Evolutionary conservation across 2,329 filamentous ascomycete species (phyloP).

Genomic region (Nigrograna mackinnonii): DNA sequence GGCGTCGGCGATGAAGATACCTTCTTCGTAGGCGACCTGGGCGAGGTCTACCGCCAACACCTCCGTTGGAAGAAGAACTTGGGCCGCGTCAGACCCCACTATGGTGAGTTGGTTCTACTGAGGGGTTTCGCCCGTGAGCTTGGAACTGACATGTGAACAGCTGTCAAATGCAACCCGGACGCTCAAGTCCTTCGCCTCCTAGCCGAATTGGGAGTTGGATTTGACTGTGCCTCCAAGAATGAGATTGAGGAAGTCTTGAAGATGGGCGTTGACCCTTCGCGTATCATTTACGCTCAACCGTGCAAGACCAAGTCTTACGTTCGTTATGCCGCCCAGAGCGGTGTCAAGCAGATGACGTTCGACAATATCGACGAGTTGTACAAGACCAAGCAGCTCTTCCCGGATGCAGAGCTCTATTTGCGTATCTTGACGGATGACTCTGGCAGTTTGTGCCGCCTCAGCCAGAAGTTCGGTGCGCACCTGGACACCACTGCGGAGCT

Average conservation of each 20-base stretch:
- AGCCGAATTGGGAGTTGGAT: slow-evolving; percentile 85
- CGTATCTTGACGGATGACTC: slow-evolving; percentile 97
- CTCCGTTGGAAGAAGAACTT: slow-evolving; percentile 97
- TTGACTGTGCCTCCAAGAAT: slow-evolving; percentile 96
- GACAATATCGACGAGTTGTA: slow-evolving; percentile 97
- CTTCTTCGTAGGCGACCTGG: slow-evolving; percentile 97
- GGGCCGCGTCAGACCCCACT: slow-evolving; percentile 91
- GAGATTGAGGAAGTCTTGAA: slow-evolving; percentile 92
- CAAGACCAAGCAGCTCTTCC: slow-evolving; percentile 93
- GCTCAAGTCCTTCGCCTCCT: slow-evolving; percentile 85
- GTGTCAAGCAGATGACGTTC: slow-evolving; percentile 98
- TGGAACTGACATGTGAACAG: slow-evolving; percentile 51
- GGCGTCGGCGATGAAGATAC: slow-evolving; percentile 93
- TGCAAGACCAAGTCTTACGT: slow-evolving; percentile 99
- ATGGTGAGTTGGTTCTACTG: slow-evolving; percentile 63
- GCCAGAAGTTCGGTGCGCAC: slow-evolving; percentile 95
- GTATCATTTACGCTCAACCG: slow-evolving; percentile 98
- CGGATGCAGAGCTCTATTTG: slow-evolving; percentile 86
- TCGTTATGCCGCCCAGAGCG: slow-evolving; percentile 80
- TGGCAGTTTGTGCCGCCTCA: slow-evolving; percentile 89
- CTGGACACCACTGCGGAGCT: slow-evolving; percentile 80
- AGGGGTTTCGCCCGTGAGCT: neutral
- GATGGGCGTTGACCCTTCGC: slow-evolving; percentile 80
- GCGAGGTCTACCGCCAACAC: slow-evolving; percentile 98
- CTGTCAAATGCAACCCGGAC: slow-evolving; percentile 99